Base-by-base conservation (phyloP, 768 basidiomycete species). In the Russula sp. region DNA sequence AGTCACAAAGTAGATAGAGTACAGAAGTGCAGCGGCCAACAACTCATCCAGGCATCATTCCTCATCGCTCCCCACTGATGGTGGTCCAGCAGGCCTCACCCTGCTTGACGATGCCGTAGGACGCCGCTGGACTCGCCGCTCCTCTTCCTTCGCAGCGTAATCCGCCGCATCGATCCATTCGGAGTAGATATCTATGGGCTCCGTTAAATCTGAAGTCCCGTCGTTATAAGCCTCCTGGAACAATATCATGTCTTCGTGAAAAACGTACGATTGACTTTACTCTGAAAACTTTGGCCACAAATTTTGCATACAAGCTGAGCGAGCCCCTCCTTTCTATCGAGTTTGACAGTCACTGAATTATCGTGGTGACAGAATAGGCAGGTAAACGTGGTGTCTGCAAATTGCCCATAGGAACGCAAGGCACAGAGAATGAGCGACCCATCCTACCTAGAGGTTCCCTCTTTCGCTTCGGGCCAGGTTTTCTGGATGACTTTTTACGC, bases 161-260 rank as follows among this genome's bases (percentile, higher is more conserved):
- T 92, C 90, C 7, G 89, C 88, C 52, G 90, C 90, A 71, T 92
- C 90, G 65, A 93, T 90, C 91, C 91, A 93, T 70, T 91, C 89
- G 7, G 90, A 91, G 71, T 92, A 93, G 35, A 93, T 89, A 72
- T 93, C 91, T 59, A 93, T 84, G 16, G 91, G 83, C 67, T 93
- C 91, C 1, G 90, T 91, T 56, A 93, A 77, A 72, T 93, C 91
- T 94, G 63, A 52, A 56, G 47, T 65, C 36, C 34, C 18, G 25
- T 36, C 32, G 42, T 18, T 55, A 60, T 43, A 34, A 60, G 58
- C 66, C 63, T 25, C 46, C n/a, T 10, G 60, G 68, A 73, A 60
- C n/a, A 34, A 45, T 51, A 48, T 51, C 39, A 54, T 18, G 8
- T n/a, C 18, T 13, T 22, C 9, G 41, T 22, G 46, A 29, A 58